These are phyloP conservation scores for Camellia lanceoleosa DNA, from an alignment of 148 eudicot genomes.

Conservation along the genomic window DNA sequence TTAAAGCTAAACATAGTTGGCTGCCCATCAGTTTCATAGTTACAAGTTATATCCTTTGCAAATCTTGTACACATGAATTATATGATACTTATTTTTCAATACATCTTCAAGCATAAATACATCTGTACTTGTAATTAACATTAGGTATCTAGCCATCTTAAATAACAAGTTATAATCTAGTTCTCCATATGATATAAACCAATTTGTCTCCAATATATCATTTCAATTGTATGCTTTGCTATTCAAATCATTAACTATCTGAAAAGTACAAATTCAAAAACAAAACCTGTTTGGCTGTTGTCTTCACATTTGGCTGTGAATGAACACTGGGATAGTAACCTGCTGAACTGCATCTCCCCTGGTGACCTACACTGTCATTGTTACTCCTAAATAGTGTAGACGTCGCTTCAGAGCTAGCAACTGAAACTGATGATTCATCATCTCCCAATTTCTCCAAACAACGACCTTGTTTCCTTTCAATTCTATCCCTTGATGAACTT, in stretches of 20 bases:
- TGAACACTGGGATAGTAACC: not conserved
- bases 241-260: not conserved
- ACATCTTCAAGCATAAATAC: too few relatives aligned
- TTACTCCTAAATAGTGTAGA: not conserved
- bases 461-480: conserved; percentile 2
- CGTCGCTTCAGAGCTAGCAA: conserved; percentile 18
- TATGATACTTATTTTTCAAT: too few relatives aligned
- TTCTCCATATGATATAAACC: not conserved
- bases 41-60: not conserved
- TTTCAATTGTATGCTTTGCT: not conserved
- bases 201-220: not conserved
- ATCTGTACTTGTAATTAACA: not conserved
- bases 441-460: not conserved
- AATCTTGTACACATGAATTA: too few relatives aligned
- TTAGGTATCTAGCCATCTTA: not conserved
- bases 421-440: conserved; percentile 17
- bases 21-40: not conserved
- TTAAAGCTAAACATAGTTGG: not conserved
- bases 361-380: not conserved
- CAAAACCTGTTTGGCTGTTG: conserved; percentile 14
- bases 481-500: not conserved
- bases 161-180: not conserved
- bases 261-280: not conserved
- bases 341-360: not conserved
- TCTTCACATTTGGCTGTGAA: conserved; percentile 7